Conservation (phyloP, 805 yeast species). For the Yamadazyma kitorensis region DNA sequence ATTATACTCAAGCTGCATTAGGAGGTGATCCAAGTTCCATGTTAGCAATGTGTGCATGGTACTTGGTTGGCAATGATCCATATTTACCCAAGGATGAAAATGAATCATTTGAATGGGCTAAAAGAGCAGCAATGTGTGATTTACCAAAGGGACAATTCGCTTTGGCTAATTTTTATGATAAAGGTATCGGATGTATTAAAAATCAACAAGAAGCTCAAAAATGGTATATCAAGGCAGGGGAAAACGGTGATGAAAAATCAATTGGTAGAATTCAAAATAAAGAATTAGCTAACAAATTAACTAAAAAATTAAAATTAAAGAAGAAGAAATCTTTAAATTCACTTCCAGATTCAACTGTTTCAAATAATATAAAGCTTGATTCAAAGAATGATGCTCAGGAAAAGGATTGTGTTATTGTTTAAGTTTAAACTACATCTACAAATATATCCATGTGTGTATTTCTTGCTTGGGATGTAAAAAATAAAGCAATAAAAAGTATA, state of each 20-base stretch:
- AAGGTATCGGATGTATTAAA: constrained; percentile 79
- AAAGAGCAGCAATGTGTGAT: constrained; percentile 74
- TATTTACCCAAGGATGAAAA: constrained; percentile 69
- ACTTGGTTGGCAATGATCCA: constrained; percentile 87
- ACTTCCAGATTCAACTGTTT: constrained; percentile 2
- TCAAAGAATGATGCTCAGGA: constrained; percentile 23
- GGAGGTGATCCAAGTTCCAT: constrained; percentile 87
- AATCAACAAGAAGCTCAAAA: constrained; percentile 55
- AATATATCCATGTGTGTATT: too few relatives aligned
- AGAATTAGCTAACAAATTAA: constrained; percentile 26
- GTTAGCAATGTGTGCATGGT: constrained; percentile 97
- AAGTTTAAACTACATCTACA: not conserved
- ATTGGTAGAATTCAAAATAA: constrained; percentile 30
- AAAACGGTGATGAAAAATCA: constrained; percentile 45
- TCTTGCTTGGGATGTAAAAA: too few relatives aligned
- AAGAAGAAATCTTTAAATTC: constrained; percentile 6
- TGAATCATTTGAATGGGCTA: constrained; percentile 95
- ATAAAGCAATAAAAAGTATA: too few relatives aligned
- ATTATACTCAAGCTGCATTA: constrained; percentile 86
- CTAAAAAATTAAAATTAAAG: constrained; percentile 29
- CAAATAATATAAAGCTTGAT: constrained; percentile 6
- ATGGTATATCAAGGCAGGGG: constrained; percentile 79
- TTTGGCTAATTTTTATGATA: constrained; percentile 77
- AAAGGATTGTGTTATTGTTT: constrained; percentile 41
- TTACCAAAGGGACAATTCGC: constrained; percentile 82